A percentile compares a stretch with the other conserved stretches of the same genome.
These are phyloP conservation scores for Arthromyces matolae DNA, from an alignment of 768 basidiomycete species.

Conservation along the genomic window DNA sequence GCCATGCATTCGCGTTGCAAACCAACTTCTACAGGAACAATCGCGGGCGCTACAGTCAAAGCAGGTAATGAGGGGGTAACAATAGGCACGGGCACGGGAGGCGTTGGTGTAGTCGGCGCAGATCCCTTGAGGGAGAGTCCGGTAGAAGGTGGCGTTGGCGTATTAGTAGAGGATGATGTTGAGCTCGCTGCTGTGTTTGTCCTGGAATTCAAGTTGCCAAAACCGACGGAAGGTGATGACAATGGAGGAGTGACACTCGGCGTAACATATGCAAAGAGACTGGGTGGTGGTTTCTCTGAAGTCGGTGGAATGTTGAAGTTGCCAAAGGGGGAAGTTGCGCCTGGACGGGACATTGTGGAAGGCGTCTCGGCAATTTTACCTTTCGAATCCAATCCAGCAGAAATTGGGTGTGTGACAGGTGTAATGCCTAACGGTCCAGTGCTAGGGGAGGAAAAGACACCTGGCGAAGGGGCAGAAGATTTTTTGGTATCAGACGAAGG, in stretches of 20 bases:
- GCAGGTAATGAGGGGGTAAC: not conserved
- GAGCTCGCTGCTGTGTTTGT: not conserved
- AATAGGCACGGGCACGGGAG: not conserved
- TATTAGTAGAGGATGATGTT: not conserved
- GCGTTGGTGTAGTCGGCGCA: conserved; percentile 3
- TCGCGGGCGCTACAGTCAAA: conserved; percentile 1
- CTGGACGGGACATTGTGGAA: not conserved
- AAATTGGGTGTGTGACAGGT: too few species aligned
- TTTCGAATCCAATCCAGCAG: too few species aligned
- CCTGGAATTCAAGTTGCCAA: not conserved
- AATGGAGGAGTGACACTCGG: not conserved
- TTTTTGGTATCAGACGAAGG: not conserved
- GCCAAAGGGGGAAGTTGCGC: conserved; percentile 9
- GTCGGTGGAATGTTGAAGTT: conserved; percentile 2
- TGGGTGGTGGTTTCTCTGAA: too few species aligned
- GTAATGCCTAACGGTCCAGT: conserved; percentile 1
- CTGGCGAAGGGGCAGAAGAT: not conserved
- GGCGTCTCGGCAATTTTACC: conserved; percentile 4
- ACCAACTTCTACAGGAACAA: conserved; percentile 46
- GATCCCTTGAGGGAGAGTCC: conserved; percentile 8
- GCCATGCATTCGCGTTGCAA: conserved; percentile 64
- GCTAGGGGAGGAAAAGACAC: not conserved
- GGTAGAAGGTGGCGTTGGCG: not conserved
- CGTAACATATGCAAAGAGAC: not conserved
- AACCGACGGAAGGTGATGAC: not conserved